These are phyloP conservation scores for Leptodontidium sp. DNA, from an alignment of 2,329 filamentous ascomycete species.

Conservation along the genomic window DNA sequence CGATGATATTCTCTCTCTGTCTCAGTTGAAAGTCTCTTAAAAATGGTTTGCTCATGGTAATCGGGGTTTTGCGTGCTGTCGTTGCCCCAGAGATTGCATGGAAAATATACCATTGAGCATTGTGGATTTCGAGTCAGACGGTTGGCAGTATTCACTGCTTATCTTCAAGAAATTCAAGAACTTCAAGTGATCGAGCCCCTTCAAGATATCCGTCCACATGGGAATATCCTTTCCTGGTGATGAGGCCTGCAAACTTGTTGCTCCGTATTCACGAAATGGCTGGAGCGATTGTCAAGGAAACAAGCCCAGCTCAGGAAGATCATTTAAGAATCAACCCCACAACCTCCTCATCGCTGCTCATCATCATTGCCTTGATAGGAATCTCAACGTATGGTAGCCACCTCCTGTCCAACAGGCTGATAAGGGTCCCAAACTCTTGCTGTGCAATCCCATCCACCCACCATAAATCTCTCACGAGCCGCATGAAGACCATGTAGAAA, in stretches of 20 bases:
- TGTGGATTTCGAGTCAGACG: background rate
- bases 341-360: constrained; percentile 27
- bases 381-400: constrained; percentile 32
- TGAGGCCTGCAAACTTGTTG: too few relatives aligned
- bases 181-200: too few relatives aligned
- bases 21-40: background rate
- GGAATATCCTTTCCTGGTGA: too few relatives aligned
- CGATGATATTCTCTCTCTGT: background rate
- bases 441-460: constrained; percentile 35
- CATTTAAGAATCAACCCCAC: constrained; percentile 29
- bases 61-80: too few relatives aligned
- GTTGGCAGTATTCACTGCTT: too few relatives aligned
- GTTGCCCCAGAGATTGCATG: too few relatives aligned
- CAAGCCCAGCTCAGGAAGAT: background rate
- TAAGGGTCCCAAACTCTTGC: constrained; percentile 32
- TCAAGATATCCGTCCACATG: too few relatives aligned
- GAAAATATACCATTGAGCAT: background rate
- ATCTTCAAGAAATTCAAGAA: too few relatives aligned
- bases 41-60: too few relatives aligned
- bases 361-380: constrained; percentile 27
- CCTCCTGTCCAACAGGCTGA: constrained; percentile 22
- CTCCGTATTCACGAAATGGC: background rate
- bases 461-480: constrained; percentile 33
- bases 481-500: constrained; percentile 37
- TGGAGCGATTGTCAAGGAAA: background rate